These are phyloP conservation scores for Phytopythium kandeliae DNA, from an alignment of 352 stramenopile genomes.

Conservation along the genomic window DNA sequence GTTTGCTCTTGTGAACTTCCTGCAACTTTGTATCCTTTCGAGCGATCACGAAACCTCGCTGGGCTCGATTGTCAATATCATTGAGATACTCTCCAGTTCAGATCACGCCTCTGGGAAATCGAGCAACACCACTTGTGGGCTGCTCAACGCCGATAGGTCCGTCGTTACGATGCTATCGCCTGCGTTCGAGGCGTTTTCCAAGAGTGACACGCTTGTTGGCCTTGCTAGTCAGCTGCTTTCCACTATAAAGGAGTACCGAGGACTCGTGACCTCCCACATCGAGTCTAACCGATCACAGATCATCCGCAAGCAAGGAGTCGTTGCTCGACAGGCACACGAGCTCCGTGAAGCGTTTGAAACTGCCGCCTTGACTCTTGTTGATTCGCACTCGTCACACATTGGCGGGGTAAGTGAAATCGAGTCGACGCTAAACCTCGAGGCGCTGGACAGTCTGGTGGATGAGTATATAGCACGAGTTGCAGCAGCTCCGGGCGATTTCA, in stretches of 20 bases:
- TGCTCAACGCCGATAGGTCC: conserved; percentile 25
- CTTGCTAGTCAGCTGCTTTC: conserved; percentile 17
- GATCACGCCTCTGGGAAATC: not conserved
- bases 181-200: conserved; percentile 1
- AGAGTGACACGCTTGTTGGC: conserved; percentile 5
- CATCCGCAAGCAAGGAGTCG: conserved; percentile 33
- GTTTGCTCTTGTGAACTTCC: conserved; percentile 37
- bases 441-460: conserved; percentile 21
- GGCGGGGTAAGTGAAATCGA: not conserved
- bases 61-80: conserved; percentile 22
- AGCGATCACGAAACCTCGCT: conserved; percentile 35
- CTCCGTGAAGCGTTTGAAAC: conserved; percentile 6
- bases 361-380: conserved; percentile 5
- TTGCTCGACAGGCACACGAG: conserved; percentile 29
- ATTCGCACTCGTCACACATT: not conserved
- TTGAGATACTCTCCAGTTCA: conserved; percentile 17
- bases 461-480: conserved; percentile 19
- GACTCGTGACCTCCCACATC: conserved; percentile 32
- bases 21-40: conserved; percentile 28
- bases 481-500: conserved; percentile 2
- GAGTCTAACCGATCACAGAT: conserved; percentile 35
- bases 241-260: conserved; percentile 32
- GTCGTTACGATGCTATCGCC: conserved; percentile 18
- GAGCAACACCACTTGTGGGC: not conserved
- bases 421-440: conserved; percentile 9